Base-by-base conservation (phyloP, 2,329 filamentous ascomycete species). In the Aspergillus texensis region DNA sequence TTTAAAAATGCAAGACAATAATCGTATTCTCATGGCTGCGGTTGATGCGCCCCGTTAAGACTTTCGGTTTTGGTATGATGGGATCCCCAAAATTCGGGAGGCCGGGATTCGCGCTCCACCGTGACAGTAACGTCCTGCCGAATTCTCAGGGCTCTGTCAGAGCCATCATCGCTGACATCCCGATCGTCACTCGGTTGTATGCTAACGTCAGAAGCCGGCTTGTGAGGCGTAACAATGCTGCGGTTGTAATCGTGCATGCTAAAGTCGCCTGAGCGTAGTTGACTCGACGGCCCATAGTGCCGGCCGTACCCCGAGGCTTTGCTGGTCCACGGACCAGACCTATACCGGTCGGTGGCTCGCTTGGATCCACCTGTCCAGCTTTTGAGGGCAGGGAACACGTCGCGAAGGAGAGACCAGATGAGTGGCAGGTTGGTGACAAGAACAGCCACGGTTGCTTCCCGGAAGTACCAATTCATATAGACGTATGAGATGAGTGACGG, bases 391-490 rank as follows among this genome's bases (percentile, higher is more conserved):
- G 77, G 78, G 74, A 85, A 85, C 24, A 84, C 68, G 58, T 83
- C 80, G 19, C 82, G 77, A 9, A 85, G 70, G 2, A 85, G 76
- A 1, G 82, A 83, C 83, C 83, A 85, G 14, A 83, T 79, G 48
- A 82, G 81, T 0, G 83, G 83, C 1, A 85, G 71, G 62, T 85
- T 85, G 63, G 83, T 83, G 21, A 85, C 83, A 1, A 84, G 73
- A 36, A 82, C 72, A 32, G 78, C 79, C 19, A 80, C 79, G 1
- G 77, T 78, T 8, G 78, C 78, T 74, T 82, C 80, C 14, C 80
- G 77, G 71, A 81, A 80, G 66, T 82, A 82, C 81, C 81, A 83
- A 68, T 80, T 80, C 77, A 83, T 77, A 70, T 81, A 79, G 61
- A 78, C 72, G 63, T 79, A 79, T 45, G 77, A 78, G 50, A 79